These are phyloP conservation scores for Metschnikowia gruessii DNA, from an alignment of 805 yeast genomes.

Conservation along the genomic window DNA sequence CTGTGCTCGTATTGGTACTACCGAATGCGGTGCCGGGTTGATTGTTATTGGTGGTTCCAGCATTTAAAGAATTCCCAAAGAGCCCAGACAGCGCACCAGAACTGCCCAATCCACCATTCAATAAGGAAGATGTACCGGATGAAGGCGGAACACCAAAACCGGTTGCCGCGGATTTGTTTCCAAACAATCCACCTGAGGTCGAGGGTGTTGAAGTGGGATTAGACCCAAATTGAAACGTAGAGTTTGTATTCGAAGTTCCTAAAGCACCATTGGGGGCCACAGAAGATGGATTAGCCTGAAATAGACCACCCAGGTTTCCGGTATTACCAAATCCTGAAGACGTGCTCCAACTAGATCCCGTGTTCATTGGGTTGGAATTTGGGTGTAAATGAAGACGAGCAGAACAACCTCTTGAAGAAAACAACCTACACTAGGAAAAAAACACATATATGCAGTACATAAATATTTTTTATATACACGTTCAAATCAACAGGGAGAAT, in stretches of 20 bases:
- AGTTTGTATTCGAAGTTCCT: not conserved
- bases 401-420: slow-evolving; percentile 1
- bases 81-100: slow-evolving; percentile 19
- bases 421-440: not conserved
- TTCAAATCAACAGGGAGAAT: not conserved
- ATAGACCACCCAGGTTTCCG: slow-evolving; percentile 7
- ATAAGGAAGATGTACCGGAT: not conserved
- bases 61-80: slow-evolving; percentile 19
- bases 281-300: slow-evolving; percentile 3
- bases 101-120: slow-evolving; percentile 8
- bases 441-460: slow-evolving; percentile 1
- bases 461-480: not conserved
- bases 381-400: not conserved
- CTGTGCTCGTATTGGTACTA: no score
- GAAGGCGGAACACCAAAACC: not conserved
- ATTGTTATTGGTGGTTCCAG: slow-evolving; percentile 3
- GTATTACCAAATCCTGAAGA: slow-evolving; percentile 16
- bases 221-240: slow-evolving; percentile 1
- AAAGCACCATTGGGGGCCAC: slow-evolving; percentile 1
- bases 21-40: no score
- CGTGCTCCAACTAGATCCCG: slow-evolving; percentile 17
- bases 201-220: slow-evolving; percentile 2
- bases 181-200: slow-evolving; percentile 5
- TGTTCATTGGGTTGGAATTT: slow-evolving; percentile 9
- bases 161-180: not conserved